A percentile compares a stretch with the other conserved stretches of the same genome.
Evolutionary conservation across 2,329 filamentous ascomycete genomes (phyloP).

Genomic region (Aureobasidium sp.): DNA sequence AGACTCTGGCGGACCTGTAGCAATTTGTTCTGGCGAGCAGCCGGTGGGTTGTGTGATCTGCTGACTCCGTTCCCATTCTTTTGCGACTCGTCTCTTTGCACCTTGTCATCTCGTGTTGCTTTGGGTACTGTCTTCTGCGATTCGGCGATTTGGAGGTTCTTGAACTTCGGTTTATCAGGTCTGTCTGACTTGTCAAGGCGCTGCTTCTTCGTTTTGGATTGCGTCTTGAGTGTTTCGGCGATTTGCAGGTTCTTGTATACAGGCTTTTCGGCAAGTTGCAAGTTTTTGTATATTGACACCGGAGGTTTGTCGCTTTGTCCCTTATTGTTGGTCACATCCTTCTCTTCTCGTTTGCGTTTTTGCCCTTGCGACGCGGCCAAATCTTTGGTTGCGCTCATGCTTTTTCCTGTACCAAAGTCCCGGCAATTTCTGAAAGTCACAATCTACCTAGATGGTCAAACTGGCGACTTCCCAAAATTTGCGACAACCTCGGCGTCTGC

Average conservation of each 20-base stretch:
- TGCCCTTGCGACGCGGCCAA: conserved; percentile 1
- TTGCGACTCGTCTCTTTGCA: background rate
- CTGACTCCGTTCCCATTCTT: background rate
- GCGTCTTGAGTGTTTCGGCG: background rate
- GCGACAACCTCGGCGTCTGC: background rate
- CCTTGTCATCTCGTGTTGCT: background rate
- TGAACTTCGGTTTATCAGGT: background rate
- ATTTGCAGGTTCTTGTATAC: conserved; percentile 11
- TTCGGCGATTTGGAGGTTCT: conserved; percentile 10
- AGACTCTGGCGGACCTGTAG: conserved; percentile 44
- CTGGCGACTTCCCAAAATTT: background rate
- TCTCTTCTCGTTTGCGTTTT: conserved; percentile 14
- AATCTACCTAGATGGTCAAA: conserved; percentile 3
- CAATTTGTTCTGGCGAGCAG: background rate
- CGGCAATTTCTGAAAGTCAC: background rate
- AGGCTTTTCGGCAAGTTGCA: background rate
- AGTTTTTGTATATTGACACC: conserved; percentile 8
- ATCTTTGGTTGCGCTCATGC: background rate
- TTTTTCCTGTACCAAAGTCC: background rate
- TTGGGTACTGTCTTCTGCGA: background rate
- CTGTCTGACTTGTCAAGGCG: background rate
- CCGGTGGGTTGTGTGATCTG: background rate
- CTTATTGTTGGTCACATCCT: conserved; percentile 4
- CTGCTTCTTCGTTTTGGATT: background rate
- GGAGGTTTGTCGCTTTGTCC: background rate